Conservation (phyloP, 2,329 filamentous ascomycete genomes). For the Pestalotiopsis sp. region DNA sequence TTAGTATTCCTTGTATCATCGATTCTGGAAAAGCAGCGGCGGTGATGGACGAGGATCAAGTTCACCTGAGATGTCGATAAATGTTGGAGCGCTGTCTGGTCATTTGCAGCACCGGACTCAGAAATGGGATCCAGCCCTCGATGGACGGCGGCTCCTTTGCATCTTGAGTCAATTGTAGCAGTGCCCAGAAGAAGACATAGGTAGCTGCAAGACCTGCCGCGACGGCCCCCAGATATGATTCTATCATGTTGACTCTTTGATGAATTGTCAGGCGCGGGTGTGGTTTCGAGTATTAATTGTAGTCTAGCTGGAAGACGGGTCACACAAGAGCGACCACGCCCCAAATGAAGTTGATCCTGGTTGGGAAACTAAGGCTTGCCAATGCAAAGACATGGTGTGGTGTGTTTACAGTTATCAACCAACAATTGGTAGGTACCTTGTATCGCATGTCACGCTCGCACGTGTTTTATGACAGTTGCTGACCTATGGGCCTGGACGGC, state of each 20-base stretch:
- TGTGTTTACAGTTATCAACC: no score
- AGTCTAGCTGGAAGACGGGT: no score
- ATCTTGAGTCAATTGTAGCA: conserved; percentile 11
- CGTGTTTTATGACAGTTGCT: no score
- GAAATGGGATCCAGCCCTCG: conserved; percentile 29
- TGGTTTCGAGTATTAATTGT: no score
- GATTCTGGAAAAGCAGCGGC: background rate
- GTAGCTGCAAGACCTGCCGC: background rate
- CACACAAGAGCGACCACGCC: no score
- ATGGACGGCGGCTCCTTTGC: background rate
- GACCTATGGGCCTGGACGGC: no score
- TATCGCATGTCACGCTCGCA: no score
- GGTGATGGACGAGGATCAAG: background rate
- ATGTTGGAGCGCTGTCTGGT: background rate
- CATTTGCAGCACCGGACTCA: background rate
- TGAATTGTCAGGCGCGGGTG: no score
- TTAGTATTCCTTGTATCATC: background rate
- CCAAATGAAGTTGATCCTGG: no score
- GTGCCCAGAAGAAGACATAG: conserved; percentile 5
- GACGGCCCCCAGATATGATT: background rate
- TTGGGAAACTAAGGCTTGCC: no score
- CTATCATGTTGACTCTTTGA: background rate
- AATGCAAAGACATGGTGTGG: no score
- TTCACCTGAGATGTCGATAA: background rate
- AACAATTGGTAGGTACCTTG: no score